Evolutionary conservation across 179 eudicot genomes (phyloP).

Genomic region (Beta corolliflora): DNA sequence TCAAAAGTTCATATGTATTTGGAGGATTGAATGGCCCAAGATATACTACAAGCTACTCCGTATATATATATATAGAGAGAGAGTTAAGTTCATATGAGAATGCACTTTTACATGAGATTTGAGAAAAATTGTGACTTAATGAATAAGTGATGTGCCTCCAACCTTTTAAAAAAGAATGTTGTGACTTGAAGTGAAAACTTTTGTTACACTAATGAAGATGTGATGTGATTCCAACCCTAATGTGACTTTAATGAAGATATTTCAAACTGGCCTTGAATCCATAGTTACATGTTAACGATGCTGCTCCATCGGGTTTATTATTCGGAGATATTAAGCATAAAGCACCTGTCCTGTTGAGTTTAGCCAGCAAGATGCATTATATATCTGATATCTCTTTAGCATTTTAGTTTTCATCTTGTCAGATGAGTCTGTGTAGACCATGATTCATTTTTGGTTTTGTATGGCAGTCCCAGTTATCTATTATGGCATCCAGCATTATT

Average conservation of each 20-base stretch:
- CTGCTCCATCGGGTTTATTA: not conserved
- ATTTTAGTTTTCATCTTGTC: not conserved
- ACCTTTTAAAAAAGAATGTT: too few relatives aligned
- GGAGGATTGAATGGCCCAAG: not conserved
- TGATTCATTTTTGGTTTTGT: slow-evolving; percentile 23
- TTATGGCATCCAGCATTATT: slow-evolving; percentile 86
- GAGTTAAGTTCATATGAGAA: too few relatives aligned
- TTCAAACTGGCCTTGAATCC: not conserved
- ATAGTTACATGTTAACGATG: not conserved
- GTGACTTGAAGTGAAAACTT: too few relatives aligned
- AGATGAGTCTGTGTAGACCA: not conserved
- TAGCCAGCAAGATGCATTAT: not conserved
- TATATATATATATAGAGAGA: too few relatives aligned
- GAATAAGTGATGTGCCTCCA: too few relatives aligned
- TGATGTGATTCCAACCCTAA: too few relatives aligned
- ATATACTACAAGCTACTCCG: not conserved
- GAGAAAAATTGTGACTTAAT: too few relatives aligned
- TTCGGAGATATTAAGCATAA: not conserved
- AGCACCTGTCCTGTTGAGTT: not conserved
- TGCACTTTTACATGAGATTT: too few relatives aligned
- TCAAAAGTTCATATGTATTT: too few relatives aligned
- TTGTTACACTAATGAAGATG: too few relatives aligned
- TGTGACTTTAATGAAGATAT: too few relatives aligned
- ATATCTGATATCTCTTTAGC: not conserved
- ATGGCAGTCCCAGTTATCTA: slow-evolving; percentile 68